Base-by-base conservation (phyloP, 192 early-diverging fungal genomes). In the Fimicolochytrium jonesii region DNA sequence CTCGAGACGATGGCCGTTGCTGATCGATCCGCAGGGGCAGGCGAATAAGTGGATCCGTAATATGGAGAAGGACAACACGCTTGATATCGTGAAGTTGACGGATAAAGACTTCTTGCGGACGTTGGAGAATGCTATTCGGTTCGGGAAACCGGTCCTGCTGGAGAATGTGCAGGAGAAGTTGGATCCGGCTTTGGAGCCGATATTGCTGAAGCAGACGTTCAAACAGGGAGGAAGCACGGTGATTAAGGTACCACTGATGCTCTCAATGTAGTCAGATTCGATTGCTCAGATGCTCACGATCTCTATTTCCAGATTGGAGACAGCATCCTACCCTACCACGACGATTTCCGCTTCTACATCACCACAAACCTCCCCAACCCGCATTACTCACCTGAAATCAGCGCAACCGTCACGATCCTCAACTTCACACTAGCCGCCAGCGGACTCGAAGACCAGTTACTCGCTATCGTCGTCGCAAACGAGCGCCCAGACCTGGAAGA, bases 1-100 rank as follows among this genome's bases (percentile, higher is more conserved):
- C 48, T 80, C 83, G n/a, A 36, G 83, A 41, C 46, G 83, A 61
- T 85, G 83, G 83, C 83, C 83, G 4, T 65, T 85, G 4, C 47
- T 85, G 42, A 85, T 85, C 49, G 83, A 85, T 64, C 83, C 83
- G 1, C 83, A 85, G 61, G 83, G 83, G 3, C 83, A 85, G 63
- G 83, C 81, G 5, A 85, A 85, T 62, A 83, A 81, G 41, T 84
- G 83, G 83, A 84, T 85, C 52, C 56, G 79, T 22, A 85, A 85
- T 56, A 79, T 85, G 82, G 83, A 85, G 50, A 85, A 85, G 45
- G 77, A 81, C 46, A 79, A 76, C 46, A 61, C 67, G 18, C 62
- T 85, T 36, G 79, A 85, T 34, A 79, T 85, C 39, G 74, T 85
- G 3, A 85, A 85, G 56, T 53, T 85, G 17, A 84, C 78, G 30